Evolutionary conservation across 2,329 filamentous ascomycete species (phyloP), one percentile per base, ranked within the genome.

Genomic region (Phialemoniopsis sp.): DNA sequence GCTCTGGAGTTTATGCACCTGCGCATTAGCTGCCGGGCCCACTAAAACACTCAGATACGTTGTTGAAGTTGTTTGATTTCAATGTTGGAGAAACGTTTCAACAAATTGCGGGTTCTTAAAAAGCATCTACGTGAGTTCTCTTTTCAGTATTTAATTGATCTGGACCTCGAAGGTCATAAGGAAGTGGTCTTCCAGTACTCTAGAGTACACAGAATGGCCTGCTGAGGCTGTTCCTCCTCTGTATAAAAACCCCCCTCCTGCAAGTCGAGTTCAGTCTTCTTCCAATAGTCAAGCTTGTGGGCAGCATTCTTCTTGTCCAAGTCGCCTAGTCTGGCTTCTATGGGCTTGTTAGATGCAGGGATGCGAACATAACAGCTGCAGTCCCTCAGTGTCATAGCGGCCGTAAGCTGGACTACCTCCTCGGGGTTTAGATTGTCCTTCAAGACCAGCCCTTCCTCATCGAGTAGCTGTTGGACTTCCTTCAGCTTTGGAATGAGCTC

Each of bases 341-440:
- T 58, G 8, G 43, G 39, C 13, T 45, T 41, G 12, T 34, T 15
- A 4, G 37, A 9, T 5, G 39, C 45, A 3, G 60, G 60, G 40
- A 89, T 72, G 51, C 78, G 77, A 31, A 88, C 66, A 53, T 84
- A 89, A 50, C 87, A 76, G 4, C 85, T 87, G 57, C 87, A 89
- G 64, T 93, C 87, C 36, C 87, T 70, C 47, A 93, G 59, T 4
- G 87, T 90, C 87, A 91, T 91, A 40, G 85, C 85, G 6, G 21
- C 21, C 6, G 21, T 6, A 7, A 87, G 67, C 12, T 76, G 72
- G 44, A 86, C 80, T 19, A 73, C 65, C 10, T 63, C 55, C 29
- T 72, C 60, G 4, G 58, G 53, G 15, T 28, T 13, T n/a, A 17
- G 10, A 12, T 21, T 17, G 29, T 8, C 5, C 12, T 7, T 6